These are phyloP conservation scores for Ascochyta lentis DNA, from an alignment of 2,329 filamentous ascomycete species.

Conservation along the genomic window DNA sequence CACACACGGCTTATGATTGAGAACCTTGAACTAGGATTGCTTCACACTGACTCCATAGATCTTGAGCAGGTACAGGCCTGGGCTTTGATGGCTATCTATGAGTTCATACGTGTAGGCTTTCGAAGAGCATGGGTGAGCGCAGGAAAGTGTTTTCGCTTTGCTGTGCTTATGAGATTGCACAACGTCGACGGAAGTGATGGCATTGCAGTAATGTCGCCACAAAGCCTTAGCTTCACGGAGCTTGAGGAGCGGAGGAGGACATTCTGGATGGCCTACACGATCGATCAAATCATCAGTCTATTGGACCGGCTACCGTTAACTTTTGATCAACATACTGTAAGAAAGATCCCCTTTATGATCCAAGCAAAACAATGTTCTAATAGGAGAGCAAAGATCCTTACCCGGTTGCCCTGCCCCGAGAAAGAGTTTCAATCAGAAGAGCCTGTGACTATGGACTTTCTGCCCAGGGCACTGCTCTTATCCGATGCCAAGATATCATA, in stretches of 20 bases:
- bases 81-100: slow-evolving; percentile 1
- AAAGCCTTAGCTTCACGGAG: neutral
- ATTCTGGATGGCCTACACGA: slow-evolving; percentile 10
- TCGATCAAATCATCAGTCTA: slow-evolving; percentile 4
- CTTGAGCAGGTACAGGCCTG: slow-evolving; percentile 7
- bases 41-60: slow-evolving; percentile 1
- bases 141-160: slow-evolving; percentile 5
- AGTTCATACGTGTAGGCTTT: slow-evolving; percentile 6
- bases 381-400: neutral
- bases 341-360: neutral
- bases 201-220: neutral
- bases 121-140: slow-evolving; percentile 10
- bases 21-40: neutral
- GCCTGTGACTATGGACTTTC: neutral
- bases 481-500: neutral
- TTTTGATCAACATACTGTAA: slow-evolving; percentile 6
- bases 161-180: slow-evolving; percentile 4
- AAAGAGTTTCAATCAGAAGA: slow-evolving; percentile 12
- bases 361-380: neutral
- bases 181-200: slow-evolving; percentile 6
- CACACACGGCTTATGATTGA: slow-evolving; percentile 6
- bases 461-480: neutral
- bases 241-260: slow-evolving; percentile 5
- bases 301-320: slow-evolving; percentile 5
- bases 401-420: slow-evolving; percentile 6